A percentile compares a stretch with the other conserved stretches of the same genome.
These are phyloP conservation scores for Neocallimastix lanati DNA, from an alignment of 192 early-diverging fungal genomes.

Conservation along the genomic window DNA sequence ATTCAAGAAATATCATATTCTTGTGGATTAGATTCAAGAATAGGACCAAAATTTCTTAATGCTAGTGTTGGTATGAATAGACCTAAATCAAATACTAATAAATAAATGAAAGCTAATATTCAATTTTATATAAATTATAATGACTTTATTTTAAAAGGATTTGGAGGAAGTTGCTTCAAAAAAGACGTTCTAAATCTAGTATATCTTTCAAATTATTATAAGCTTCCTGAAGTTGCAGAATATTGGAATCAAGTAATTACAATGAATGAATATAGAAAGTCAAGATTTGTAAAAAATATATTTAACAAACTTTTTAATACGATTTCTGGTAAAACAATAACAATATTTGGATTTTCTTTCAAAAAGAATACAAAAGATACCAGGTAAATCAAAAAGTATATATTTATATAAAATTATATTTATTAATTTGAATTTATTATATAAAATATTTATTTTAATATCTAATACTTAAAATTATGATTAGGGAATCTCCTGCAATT, in stretches of 20 bases:
- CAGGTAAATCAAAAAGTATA: slow-evolving; percentile 3
- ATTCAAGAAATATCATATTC: slow-evolving; percentile 79
- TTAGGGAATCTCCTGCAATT: slow-evolving; percentile 76
- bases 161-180: slow-evolving; percentile 89
- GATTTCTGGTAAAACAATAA: slow-evolving; percentile 58
- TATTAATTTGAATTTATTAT: too few species aligned
- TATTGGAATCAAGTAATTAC: slow-evolving; percentile 84
- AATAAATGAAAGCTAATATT: too few species aligned
- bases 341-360: slow-evolving; percentile 82
- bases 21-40: slow-evolving; percentile 66
- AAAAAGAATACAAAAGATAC: slow-evolving; percentile 91
- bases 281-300: slow-evolving; percentile 56
- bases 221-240: slow-evolving; percentile 71
- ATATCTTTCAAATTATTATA: slow-evolving; percentile 64
- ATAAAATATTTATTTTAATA: too few species aligned
- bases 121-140: too few species aligned
- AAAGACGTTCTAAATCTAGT: slow-evolving; percentile 86
- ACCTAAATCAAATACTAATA: not conserved
- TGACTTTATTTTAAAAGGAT: slow-evolving; percentile 8
- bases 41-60: slow-evolving; percentile 77
- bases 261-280: slow-evolving; percentile 85
- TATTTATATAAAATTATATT: too few species aligned
- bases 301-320: slow-evolving; percentile 57
- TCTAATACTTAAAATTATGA: not conserved
- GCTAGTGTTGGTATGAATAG: slow-evolving; percentile 49